These are phyloP conservation scores for Musa acuminata DNA, from an alignment of 176 grass and related monocot species.

Conservation along the genomic window DNA sequence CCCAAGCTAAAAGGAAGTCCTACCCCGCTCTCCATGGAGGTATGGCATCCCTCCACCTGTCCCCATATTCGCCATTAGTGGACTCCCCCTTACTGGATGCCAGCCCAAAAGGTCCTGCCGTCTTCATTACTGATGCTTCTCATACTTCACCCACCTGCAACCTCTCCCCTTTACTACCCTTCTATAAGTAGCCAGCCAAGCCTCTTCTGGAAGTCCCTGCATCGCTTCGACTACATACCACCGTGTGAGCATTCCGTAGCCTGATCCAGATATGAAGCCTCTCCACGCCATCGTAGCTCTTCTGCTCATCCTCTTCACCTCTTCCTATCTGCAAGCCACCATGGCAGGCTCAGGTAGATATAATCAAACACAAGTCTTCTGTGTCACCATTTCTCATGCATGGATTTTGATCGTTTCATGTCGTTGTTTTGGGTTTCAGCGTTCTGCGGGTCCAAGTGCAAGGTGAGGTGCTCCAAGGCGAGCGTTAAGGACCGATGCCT, in stretches of 20 bases:
- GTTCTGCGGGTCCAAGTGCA: slow-evolving; percentile 78
- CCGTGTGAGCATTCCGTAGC: too few species aligned
- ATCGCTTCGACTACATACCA: too few species aligned
- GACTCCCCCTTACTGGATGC: too few species aligned
- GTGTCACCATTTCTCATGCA: too few species aligned
- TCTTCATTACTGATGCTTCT: too few species aligned
- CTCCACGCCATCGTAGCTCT: slow-evolving; percentile 18
- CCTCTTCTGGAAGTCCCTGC: too few species aligned
- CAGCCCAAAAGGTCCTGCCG: too few species aligned
- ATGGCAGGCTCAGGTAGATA: slow-evolving; percentile 43
- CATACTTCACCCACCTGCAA: too few species aligned
- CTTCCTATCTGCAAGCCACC: slow-evolving; percentile 27
- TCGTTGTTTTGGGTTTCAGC: slow-evolving; percentile 1
- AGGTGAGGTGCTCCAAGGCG: slow-evolving; percentile 79
- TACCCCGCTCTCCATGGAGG: neutral
- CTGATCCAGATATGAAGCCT: slow-evolving; percentile 34
- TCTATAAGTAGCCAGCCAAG: too few species aligned
- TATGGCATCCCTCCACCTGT: neutral
- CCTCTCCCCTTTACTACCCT: too few species aligned
- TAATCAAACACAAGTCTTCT: too few species aligned
- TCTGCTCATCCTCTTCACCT: slow-evolving; percentile 34
- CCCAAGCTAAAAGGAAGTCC: neutral
- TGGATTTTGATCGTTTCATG: neutral
- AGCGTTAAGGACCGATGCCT: slow-evolving; percentile 72
- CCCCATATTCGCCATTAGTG: neutral